Percentiles rank a stretch among this genome's conserved stretches.
Evolutionary conservation across 345 rosid genomes (phyloP).

Genomic region (Theobroma cacao): DNA sequence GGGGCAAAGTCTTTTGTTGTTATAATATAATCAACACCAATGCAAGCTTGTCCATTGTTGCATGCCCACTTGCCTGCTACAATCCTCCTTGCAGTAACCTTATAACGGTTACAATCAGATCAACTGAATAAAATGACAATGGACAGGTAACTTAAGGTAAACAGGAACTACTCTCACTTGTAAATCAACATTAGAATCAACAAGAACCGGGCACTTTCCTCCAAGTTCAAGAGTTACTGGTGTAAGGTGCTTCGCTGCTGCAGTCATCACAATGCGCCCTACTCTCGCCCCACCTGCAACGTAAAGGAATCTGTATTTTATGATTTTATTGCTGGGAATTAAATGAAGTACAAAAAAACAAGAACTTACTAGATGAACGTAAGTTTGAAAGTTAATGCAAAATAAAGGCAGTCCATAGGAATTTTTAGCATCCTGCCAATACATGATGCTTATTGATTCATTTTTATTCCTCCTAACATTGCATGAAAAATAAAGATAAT

Average conservation of each 20-base stretch:
- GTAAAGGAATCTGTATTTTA: background rate
- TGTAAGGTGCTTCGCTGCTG: constrained; percentile 97
- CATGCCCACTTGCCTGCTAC: constrained; percentile 88
- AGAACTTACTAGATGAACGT: background rate
- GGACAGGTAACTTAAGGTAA: background rate
- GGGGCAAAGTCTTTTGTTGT: constrained; percentile 76
- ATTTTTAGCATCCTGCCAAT: background rate
- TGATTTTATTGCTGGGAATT: background rate
- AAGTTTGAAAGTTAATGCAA: background rate
- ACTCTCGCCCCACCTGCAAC: constrained; percentile 71
- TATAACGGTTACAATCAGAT: constrained; percentile 20
- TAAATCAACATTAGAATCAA: constrained; percentile 72
- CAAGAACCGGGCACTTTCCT: constrained; percentile 86
- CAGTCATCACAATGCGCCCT: constrained; percentile 87
- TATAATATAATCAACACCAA: constrained; percentile 80
- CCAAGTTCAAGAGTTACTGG: constrained; percentile 96
- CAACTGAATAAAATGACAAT: background rate
- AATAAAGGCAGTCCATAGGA: background rate
- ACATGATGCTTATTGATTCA: background rate
- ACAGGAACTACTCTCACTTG: constrained; percentile 41
- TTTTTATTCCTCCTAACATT: background rate
- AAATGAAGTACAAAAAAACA: background rate
- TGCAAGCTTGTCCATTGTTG: constrained; percentile 89
- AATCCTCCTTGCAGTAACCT: constrained; percentile 78
- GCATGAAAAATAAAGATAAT: background rate